Conservation (phyloP, 208 protist species). For the Dictyostelium gargantuum region DNA sequence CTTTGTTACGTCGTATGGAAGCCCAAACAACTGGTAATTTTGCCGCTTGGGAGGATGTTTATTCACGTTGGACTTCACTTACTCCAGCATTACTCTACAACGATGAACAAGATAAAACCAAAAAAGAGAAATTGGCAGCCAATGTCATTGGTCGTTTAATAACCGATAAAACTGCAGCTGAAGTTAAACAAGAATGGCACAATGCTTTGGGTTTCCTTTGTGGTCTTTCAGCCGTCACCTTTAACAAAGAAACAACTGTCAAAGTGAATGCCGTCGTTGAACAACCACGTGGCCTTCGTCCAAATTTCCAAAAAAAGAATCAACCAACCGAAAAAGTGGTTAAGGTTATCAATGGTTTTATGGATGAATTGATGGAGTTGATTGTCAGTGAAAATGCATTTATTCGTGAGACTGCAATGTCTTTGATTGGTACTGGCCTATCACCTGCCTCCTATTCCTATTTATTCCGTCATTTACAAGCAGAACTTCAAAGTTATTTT, state of each 20-base stretch:
- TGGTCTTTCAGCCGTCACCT: conserved; percentile 48
- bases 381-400: conserved; percentile 67
- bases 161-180: conserved; percentile 10
- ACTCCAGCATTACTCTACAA: conserved; percentile 41
- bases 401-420: conserved; percentile 69
- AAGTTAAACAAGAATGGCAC: conserved; percentile 72
- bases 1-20: conserved; percentile 64
- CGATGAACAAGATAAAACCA: conserved; percentile 40
- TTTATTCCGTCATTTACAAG: conserved; percentile 70
- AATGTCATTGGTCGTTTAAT: neutral
- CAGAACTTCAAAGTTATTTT: conserved; percentile 64
- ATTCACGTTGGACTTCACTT: conserved; percentile 50
- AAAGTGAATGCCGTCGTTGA: neutral
- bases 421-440: conserved; percentile 61
- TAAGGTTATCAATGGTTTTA: conserved; percentile 68
- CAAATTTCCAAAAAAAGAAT: conserved; percentile 54
- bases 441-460: conserved; percentile 45
- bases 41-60: conserved; percentile 74
- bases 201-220: conserved; percentile 75
- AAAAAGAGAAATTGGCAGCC: neutral
- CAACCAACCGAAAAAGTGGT: conserved; percentile 50
- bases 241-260: conserved; percentile 60
- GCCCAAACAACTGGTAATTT: conserved; percentile 70
- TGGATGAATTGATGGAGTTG: conserved; percentile 68
- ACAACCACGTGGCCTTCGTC: neutral